Base-by-base conservation (phyloP, 768 basidiomycete genomes). In the Tulasnella sp. region DNA sequence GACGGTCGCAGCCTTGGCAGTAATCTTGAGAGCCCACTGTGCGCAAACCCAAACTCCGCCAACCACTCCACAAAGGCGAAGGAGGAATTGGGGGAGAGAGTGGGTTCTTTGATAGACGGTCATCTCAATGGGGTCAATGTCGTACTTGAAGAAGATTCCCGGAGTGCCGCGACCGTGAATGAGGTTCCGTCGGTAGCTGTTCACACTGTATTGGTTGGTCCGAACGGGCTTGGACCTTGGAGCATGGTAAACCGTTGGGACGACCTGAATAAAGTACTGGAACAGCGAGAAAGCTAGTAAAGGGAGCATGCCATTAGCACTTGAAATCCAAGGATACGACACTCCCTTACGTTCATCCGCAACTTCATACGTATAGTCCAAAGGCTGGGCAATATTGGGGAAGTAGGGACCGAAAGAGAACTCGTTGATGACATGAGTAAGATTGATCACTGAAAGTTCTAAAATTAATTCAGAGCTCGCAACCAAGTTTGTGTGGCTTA, bases 131-230 rank as follows among this genome's bases (percentile, higher is more conserved):
- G 97, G 96, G 84, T 99, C 97, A 48, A 98, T 86, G 80, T 99
- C 97, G 84, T 95, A 98, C 85, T 98, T 98, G 92, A 98, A 98
- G 88, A 97, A 98, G 84, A 99, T 97, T 21, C 94, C 97, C 0
- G 97, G 97, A 0, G 95, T 92, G 9, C 94, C 94, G 21, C 87
- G 86, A 81, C 94, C 90, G 83, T 94, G 93, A 27, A 90, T 87
- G 2, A 98, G 86, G 24, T 89, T 88, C 40, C 94, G 91, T 1
- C 90, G 91, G 82, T 98, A 97, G 85, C 98, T 95, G 0, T 95
- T 98, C 7, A 98, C 97, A 71, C 94, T 94, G 86, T 99, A 98
- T 85, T 97, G 94, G 83, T 94, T 89, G 2, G 94, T 96, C 56
- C 89, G 84, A 3, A 95, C 85, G 5, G 93, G 92, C 0, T 79